Evolutionary conservation across 2,329 filamentous ascomycete genomes (phyloP).

Genomic region (Fusarium sp.): DNA sequence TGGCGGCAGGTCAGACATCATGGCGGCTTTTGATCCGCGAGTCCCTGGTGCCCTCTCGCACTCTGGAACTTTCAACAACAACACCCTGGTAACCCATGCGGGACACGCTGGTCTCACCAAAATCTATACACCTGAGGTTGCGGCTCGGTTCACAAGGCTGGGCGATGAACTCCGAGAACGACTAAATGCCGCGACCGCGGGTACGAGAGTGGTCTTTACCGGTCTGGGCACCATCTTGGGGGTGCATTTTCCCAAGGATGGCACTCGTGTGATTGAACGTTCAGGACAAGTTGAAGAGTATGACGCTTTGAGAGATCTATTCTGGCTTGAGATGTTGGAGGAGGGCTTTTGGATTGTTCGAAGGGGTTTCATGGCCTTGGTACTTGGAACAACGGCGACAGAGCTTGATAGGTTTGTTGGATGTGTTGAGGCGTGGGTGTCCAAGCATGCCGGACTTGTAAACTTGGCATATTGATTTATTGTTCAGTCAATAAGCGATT

Average conservation of each 20-base stretch:
- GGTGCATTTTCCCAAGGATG: slow-evolving; percentile 50
- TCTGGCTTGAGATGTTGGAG: slow-evolving; percentile 59
- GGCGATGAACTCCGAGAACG: slow-evolving; percentile 46
- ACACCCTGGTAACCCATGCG: slow-evolving; percentile 66
- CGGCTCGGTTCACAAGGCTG: slow-evolving; percentile 44
- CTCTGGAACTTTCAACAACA: slow-evolving; percentile 75
- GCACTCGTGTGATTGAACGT: slow-evolving; percentile 41
- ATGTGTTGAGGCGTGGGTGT: slow-evolving; percentile 49
- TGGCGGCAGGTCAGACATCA: slow-evolving; percentile 67
- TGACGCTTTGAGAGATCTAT: slow-evolving; percentile 51
- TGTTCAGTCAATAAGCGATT: too few relatives aligned
- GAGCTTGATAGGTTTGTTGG: slow-evolving; percentile 54
- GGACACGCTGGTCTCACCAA: slow-evolving; percentile 54
- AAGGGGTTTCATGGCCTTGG: slow-evolving; percentile 54
- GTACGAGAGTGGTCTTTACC: slow-evolving; percentile 51
- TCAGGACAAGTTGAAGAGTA: slow-evolving; percentile 47
- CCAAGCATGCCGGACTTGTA: slow-evolving; percentile 39
- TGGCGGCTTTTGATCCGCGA: slow-evolving; percentile 65
- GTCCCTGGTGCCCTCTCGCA: slow-evolving; percentile 56
- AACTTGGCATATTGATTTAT: background rate
- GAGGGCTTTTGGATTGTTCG: slow-evolving; percentile 54
- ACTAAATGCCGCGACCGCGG: slow-evolving; percentile 46
- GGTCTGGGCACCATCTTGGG: slow-evolving; percentile 51
- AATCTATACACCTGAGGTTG: slow-evolving; percentile 49
- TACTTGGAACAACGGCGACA: slow-evolving; percentile 50